Evolutionary conservation across 345 rosid species (phyloP), one percentile per base, ranked within the genome.

Genomic region (Gossypium sturtianum): DNA sequence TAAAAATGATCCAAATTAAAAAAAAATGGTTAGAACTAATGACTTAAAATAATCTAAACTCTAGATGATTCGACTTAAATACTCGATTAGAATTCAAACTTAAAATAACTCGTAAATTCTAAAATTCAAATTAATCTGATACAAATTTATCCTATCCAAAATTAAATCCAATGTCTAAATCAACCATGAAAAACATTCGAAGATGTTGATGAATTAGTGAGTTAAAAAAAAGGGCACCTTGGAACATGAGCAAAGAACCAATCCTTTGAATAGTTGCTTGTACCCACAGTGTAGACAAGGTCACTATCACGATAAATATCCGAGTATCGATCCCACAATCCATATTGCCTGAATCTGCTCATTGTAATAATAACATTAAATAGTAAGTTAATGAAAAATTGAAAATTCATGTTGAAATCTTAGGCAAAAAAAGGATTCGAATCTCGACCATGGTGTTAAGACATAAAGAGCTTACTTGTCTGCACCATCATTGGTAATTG

Each of bases 171-270:
- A 29, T 29, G 38, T 29, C 38, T 29, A 29, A 29, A 29, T 29
- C 38, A 29, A 3, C 17, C 17, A 41, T 20, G 8, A 3, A 27
- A 60, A 15, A 43, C 10, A 27, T 47, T 16, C 19, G 13, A 69
- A 59, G 45, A 25, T 51, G 9, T 15, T 47, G 23, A 43, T 15
- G 34, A 23, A 22, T 53, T 10, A 17, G 34, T n/a, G 54, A n/a
- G 6, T 2, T 34, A 25, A 22, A 41, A 22, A 22, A 41, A 53
- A 3, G 44, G 72, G n/a, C 72, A 87, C 98, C 98, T 88, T 19
- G 81, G 77, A 73, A 90, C 91, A 9, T 93, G 99, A 47, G 92
- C 97, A 78, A 75, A 93, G 83, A 91, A 89, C 99, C 99, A 95
- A 75, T 88, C 86, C 71, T 60, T 79, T 25, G 38, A 63, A 63